Evolutionary conservation across 139 green algal genomes (phyloP), one percentile per base, ranked within the genome.

Genomic region (Microglena sp.): DNA sequence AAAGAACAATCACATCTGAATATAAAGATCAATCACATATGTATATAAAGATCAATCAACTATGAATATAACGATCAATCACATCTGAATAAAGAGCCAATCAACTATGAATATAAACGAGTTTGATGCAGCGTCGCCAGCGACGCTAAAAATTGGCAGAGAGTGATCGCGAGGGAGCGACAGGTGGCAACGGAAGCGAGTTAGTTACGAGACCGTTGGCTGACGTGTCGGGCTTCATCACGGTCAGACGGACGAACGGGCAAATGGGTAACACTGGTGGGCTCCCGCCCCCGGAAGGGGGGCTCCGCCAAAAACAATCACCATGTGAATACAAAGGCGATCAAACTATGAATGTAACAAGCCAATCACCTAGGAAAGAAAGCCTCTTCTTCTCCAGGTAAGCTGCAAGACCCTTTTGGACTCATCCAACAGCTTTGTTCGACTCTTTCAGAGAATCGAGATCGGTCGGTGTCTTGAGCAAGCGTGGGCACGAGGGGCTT

Each of bases 341-440:
- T 22, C 54, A 35, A 8, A 29, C 26, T 21, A 15, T 21, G 15
- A 61, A 15, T 32, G 15, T n/a, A 27, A 84, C 56, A 64, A 77
- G 81, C 64, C 81, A 81, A 69, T 80, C 82, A 24, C 82, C 70
- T n/a, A 78, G 81, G 82, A 87, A 87, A 66, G 77, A 80, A 57
- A 90, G 68, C 2, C 83, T 68, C 78, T 87, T 87, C 45, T 80
- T 70, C 72, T 89, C 83, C 57, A 87, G 72, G 72, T 90, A 90
- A 11, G 75, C 74, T n/a, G 81, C 73, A 35, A 90, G 72, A 0
- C 81, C 76, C 40, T 80, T 79, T 57, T 86, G 78, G 11, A 90
- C 77, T 45, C 72, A 68, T 33, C 86, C 82, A 61, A 89, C 65
- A 43, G 78, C 64, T 32, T 74, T 59, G 72, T 84, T 84, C 57